These are phyloP conservation scores for Termitomyces sp. DNA, from an alignment of 768 basidiomycete genomes.

Conservation along the genomic window DNA sequence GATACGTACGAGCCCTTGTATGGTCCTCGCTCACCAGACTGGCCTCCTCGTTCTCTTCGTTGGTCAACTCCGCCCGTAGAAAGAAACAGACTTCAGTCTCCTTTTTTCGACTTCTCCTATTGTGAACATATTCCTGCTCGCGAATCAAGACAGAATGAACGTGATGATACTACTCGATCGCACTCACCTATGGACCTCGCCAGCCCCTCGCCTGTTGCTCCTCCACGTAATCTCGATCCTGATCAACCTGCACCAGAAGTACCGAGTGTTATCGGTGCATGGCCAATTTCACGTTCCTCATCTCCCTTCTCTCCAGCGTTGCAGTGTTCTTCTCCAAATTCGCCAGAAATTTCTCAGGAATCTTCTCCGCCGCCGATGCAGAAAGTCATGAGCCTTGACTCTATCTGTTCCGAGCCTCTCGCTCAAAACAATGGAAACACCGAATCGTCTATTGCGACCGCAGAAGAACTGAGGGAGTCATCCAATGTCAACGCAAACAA, in stretches of 20 bases:
- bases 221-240: slow-evolving; percentile 6
- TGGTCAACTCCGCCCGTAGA: slow-evolving; percentile 1
- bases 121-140: background rate
- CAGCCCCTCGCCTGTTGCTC: slow-evolving; percentile 30
- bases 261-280: slow-evolving; percentile 37
- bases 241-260: slow-evolving; percentile 21
- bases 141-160: background rate
- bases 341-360: background rate
- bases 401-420: slow-evolving; percentile 11
- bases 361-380: background rate
- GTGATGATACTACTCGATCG: slow-evolving; percentile 27
- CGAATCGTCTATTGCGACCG: background rate
- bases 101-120: background rate
- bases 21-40: slow-evolving; percentile 10
- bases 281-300: slow-evolving; percentile 32
- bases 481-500: background rate
- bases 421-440: background rate
- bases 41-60: slow-evolving; percentile 1
- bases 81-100: background rate
- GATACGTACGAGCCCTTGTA: slow-evolving; percentile 1
- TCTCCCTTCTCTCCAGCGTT: slow-evolving; percentile 15
- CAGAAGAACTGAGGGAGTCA: background rate
- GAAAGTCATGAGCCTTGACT: slow-evolving; percentile 13
- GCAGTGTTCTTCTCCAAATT: background rate
- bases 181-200: slow-evolving; percentile 46